These are phyloP conservation scores for Chrysoporthe austroafricana DNA, from an alignment of 2,329 filamentous ascomycete genomes.

Conservation along the genomic window DNA sequence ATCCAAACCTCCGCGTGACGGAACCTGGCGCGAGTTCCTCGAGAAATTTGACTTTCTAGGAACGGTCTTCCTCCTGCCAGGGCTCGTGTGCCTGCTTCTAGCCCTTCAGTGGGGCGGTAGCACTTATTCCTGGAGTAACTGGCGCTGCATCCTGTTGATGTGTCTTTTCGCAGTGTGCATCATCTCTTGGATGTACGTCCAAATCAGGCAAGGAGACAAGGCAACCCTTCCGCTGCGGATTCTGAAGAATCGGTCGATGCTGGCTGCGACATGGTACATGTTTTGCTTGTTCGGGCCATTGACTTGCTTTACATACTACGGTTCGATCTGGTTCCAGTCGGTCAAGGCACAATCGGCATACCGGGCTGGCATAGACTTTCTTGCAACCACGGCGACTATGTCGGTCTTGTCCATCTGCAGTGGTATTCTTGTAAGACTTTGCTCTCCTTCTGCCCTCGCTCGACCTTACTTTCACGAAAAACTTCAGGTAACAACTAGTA, in stretches of 20 bases:
- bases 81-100: slow-evolving; percentile 48
- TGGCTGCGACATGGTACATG: slow-evolving; percentile 39
- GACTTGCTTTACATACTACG: slow-evolving; percentile 38
- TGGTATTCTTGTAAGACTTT: not conserved
- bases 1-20: not conserved
- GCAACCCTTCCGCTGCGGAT: slow-evolving; percentile 40
- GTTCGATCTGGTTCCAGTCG: slow-evolving; percentile 40
- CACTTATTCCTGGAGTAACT: slow-evolving; percentile 31
- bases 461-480: not conserved
- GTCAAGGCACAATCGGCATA: slow-evolving; percentile 34
- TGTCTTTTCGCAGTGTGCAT: slow-evolving; percentile 39
- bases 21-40: slow-evolving; percentile 7
- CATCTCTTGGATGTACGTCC: slow-evolving; percentile 28
- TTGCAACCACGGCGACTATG: not conserved
- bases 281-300: slow-evolving; percentile 21
- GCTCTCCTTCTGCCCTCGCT: not conserved
- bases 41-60: slow-evolving; percentile 28
- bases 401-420: not conserved
- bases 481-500: not conserved
- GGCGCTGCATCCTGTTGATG: slow-evolving; percentile 42
- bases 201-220: not conserved
- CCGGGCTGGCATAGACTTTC: not conserved
- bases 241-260: not conserved
- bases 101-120: slow-evolving; percentile 49
- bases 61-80: slow-evolving; percentile 29